Base-by-base conservation (phyloP, 2,329 filamentous ascomycete species). In the Cordyceps cateniannulata region DNA sequence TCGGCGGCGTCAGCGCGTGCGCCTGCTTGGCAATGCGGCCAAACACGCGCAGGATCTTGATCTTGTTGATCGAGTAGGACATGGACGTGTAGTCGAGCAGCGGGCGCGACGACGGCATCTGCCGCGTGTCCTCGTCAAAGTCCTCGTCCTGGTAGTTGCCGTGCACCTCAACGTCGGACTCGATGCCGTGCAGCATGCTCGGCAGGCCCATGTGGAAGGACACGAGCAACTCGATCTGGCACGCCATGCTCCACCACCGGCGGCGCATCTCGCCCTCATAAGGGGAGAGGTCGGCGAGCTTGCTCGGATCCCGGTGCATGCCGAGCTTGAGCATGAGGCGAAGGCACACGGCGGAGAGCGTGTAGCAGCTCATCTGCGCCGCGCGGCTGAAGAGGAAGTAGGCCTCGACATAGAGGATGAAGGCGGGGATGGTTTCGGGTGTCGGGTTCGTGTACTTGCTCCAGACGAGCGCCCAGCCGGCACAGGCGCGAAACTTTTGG, bases 201-300 rank as follows among this genome's bases (percentile, higher is more conserved):
- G 87, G 87, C 59, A 90, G 75, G 2, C 87, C 87, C 62, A 88
- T 79, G 67, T 89, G 86, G 67, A 88, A 88, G 1, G 85, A 83
- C 27, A 86, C 84, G 4, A 89, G 71, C 3, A 86, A 71, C 67
- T 90, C 87, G 51, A 88, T 77, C 67, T 87, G 84, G 27, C 76
- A 70, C 3, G 78, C 76, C 63, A 83, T 74, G 64, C 80, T 78
- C 82, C 82, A 85, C 65, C 80, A 69, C 16, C 81, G 74, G 35
- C 80, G 74, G 14, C 79, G 75, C 77, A 83, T 82, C 71, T 85
- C 81, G 6, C 79, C 80, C 54, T 82, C 76, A 59, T 80, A 84
- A 0, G 78, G 71, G 2, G 79, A 75, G 35, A 85, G 76, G 48
- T 76, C 76, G 2, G 79, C 75, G 63, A 84, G 70, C 65, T 79